Base-by-base conservation (phyloP, 129 eudicot species). In the Centella asiatica region DNA sequence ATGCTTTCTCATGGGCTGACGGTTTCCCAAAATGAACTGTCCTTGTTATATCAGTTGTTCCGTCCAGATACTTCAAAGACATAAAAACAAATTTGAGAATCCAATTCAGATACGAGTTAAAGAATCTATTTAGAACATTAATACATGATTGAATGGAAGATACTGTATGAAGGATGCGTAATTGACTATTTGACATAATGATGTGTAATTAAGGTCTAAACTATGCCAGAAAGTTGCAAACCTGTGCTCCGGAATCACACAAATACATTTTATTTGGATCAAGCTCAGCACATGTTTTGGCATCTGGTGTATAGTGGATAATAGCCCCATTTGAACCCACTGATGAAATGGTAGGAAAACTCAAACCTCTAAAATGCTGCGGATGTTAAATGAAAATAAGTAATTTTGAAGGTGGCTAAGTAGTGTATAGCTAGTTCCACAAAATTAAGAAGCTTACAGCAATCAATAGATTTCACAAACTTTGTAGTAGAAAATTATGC, bases 211-310 rank as follows among this genome's bases (percentile, higher is more conserved):
- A 58, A 50, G 5, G 40, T 61, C 34, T 12, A 19, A 18, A 19
- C 28, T 26, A 67, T 0, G 13, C 5, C 18, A 65, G 72, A 55
- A 18, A 46, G 50, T 34, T 44, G 46, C 72, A 60, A 56, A 93
- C 99, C 99, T 93, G 99, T 50, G 92, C 99, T 74, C 99, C 99
- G 17, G 99, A 93, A 69, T 93, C 99, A 72, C 78, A 84, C 42
- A 93, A 83, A 69, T 93, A 93, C 75, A 93, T 87, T 72, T 77
- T 63, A 57, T 87, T 77, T 40, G 99, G 99, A 70, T 85, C 92
- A 60, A 93, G 87, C 72, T 93, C 99, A 10, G 99, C 80, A 60
- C 99, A 93, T 20, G 92, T 84, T 80, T 93, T 70, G 23, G 81
- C 76, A 58, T 80, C 88, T 45, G 99, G 99, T 51, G 49, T 60